Evolutionary conservation across 345 rosid genomes (phyloP).

Genomic region (Luvunga scandens): DNA sequence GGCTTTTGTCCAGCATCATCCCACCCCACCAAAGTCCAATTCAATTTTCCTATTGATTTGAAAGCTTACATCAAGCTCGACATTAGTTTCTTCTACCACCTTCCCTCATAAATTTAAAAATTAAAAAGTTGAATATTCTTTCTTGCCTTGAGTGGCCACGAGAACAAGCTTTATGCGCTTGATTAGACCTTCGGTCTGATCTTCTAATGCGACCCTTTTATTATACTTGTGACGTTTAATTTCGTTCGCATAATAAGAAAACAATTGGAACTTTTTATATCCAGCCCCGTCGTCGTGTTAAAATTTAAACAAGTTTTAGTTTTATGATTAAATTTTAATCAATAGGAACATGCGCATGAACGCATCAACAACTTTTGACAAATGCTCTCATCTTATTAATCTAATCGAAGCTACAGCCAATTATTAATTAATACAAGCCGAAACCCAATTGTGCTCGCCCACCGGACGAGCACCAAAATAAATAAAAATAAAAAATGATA

Average conservation of each 20-base stretch:
- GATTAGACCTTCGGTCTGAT: neutral
- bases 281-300: too few species aligned
- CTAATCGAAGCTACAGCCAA: neutral
- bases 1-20: neutral
- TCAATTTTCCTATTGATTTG: neutral
- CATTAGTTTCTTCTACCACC: neutral
- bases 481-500: too few species aligned
- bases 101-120: too few species aligned
- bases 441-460: neutral
- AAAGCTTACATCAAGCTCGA: neutral
- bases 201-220: neutral
- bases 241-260: too few species aligned
- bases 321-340: too few species aligned
- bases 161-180: neutral
- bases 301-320: too few species aligned
- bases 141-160: neutral
- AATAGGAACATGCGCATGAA: too few species aligned
- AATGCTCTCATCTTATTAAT: neutral
- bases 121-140: neutral
- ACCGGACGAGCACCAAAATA: constrained; percentile 1
- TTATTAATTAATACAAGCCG: neutral
- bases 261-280: too few species aligned
- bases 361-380: neutral
- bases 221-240: too few species aligned
- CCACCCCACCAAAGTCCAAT: neutral